phyloP scores from a whole-genome alignment of 2,329 filamentous ascomycete species.

The Clonostachys byssicola region DNA sequence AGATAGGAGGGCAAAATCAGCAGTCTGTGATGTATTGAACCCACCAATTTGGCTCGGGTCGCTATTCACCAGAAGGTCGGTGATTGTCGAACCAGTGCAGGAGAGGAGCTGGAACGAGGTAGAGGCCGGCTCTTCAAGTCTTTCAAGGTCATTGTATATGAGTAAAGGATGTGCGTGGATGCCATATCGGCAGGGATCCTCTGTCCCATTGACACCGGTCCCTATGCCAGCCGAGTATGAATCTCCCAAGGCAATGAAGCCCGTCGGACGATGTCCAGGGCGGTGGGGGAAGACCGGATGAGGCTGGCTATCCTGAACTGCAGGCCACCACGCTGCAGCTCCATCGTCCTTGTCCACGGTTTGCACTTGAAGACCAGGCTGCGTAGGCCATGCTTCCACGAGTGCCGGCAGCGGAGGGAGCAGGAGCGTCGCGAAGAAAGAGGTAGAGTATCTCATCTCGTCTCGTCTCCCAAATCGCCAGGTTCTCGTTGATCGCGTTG shows the following conservation, averaged over 20 bases:
- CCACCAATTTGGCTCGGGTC: conserved; percentile 33
- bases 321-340: neutral
- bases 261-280: conserved; percentile 7
- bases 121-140: conserved; percentile 12
- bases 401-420: no score
- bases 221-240: conserved; percentile 45
- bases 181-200: conserved; percentile 35
- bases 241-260: conserved; percentile 38
- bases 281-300: conserved; percentile 1
- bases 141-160: conserved; percentile 28
- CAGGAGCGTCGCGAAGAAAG: no score
- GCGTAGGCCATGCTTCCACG: no score
- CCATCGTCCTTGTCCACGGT: no score
- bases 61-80: conserved; percentile 28
- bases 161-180: conserved; percentile 34
- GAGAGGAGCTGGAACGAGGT: conserved; percentile 38
- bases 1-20: conserved; percentile 39
- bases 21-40: conserved; percentile 27
- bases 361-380: no score
- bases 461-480: no score
- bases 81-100: conserved; percentile 38
- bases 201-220: conserved; percentile 31
- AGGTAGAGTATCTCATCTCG: no score
- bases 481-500: no score
- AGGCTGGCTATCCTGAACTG: neutral